Base-by-base conservation (phyloP, 768 basidiomycete species). In the Rhodotorula diobovata region DNA sequence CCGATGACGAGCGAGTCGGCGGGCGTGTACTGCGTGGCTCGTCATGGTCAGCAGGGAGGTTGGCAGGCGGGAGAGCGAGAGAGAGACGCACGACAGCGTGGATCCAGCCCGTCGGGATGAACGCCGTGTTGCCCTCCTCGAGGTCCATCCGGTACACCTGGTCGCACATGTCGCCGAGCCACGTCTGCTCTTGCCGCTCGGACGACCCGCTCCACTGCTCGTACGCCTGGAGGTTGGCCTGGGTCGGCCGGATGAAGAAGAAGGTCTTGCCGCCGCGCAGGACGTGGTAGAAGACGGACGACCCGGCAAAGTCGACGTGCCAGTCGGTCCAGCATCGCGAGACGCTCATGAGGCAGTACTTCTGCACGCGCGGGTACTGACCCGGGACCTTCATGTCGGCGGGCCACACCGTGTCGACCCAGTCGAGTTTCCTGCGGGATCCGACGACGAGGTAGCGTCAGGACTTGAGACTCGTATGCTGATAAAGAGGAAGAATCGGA, bases 261-360 rank as follows among this genome's bases (percentile, higher is more conserved):
- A 99, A 99, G 30, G 90, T 84, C 90, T 95, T 79, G n/a, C 67
- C 74, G 88, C 94, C 86, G 93, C 96, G 66, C 30, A 96, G 84
- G 70, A 99, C 88, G 76, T 97, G 93, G 66, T 68, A 77, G 63
- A 66, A 72, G 39, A 74, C 95, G 2, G 90, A 95, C 4, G 91
- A 93, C 1, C 93, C 96, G 32, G 95, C 95, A 79, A 99, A 97
- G 81, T 99, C 96, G 70, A 98, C 84, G 78, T 99, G 95, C 96
- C 94, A 97, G 78, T 97, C 95, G 71, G 95, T 99, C 92, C 94
- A 97, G 41, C 92, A 91, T 34, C 87, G 86, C 15, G 87, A 88
- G 32, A 95, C 93, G 45, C 92, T 91, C 96, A 99, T 99, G 67
- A 99, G 82, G 78, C 95, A 97, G 79, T 99, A 99, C 61, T 95